Evolutionary conservation across 2,329 filamentous ascomycete species (phyloP), one percentile per base, ranked within the genome.

Genomic region (Hypoxylon sp.): DNA sequence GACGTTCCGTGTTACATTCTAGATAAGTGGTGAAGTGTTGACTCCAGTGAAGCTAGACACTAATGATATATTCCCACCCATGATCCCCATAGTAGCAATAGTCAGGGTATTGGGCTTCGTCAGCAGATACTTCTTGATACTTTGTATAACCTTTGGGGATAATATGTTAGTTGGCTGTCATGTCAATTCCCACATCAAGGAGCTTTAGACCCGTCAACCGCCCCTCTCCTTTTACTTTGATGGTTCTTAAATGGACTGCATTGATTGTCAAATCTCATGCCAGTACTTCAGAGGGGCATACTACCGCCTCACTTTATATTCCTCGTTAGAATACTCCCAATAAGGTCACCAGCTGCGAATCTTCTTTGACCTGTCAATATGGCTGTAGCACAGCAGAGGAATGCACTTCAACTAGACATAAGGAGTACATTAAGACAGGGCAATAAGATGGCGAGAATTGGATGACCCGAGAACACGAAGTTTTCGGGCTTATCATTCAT

Each of bases 391-490:
- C 7, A 55, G 36, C 23, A 61, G 21, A 58, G 28, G 2, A 59
- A 34, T 3, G 25, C 17, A 48, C 6, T 13, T 45, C n/a, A 32
- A 25, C 32, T 25, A 36, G 52, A 41, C 17, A 1, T 32, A 1
- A 28, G 6, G 5, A 43, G 13, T 17, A 28, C 38, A 43, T 48
- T 34, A 43, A 61, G 19, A 58, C 36, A 60, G 41, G 50, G 52
- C 10, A 45, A 41, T n/a, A 25, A 49, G 41, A 57, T 62, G 52
- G 60, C 52, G 23, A 56, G 53, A 21, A 56, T 48, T 32, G 19
- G 41, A 38, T 36, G 11, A 17, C 13, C 23, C 28, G 50, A 48
- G 34, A 64, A 69, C 51, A 69, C 67, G 67, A 69, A 52, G 13
- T 56, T 55, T 51, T 69, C 57, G 30, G 67, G 67, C 60, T 57